A percentile compares a stretch with the other conserved stretches of the same genome.
phyloP scores from a whole-genome alignment of 192 early-diverging fungal species.

The Backusella psychrophila region DNA sequence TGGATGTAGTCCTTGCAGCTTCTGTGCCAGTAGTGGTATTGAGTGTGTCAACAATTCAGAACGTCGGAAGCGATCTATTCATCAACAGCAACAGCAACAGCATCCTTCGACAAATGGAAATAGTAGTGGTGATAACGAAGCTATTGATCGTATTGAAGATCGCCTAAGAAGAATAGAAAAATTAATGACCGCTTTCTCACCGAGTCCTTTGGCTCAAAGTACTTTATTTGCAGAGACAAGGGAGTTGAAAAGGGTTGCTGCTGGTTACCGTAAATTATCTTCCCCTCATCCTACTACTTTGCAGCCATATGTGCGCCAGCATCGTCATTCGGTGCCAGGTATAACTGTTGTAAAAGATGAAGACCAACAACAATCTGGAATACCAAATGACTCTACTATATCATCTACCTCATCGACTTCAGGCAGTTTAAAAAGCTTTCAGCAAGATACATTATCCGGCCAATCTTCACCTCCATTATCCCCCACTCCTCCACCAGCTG shows the following conservation, averaged over 20 bases:
- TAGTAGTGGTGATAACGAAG: slow-evolving; percentile 19
- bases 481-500: not conserved
- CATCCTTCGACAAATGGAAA: not conserved
- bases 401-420: not conserved
- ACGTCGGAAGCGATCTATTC: slow-evolving; percentile 23
- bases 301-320: not conserved
- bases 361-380: not conserved
- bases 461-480: slow-evolving; percentile 10
- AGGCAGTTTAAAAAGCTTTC: not conserved
- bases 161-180: slow-evolving; percentile 32
- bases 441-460: not conserved
- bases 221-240: not conserved
- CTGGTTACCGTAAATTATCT: slow-evolving; percentile 2
- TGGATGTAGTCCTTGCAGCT: slow-evolving; percentile 38
- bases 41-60: slow-evolving; percentile 41
- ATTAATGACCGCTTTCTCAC: slow-evolving; percentile 30
- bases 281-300: not conserved
- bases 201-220: slow-evolving; percentile 25
- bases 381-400: not conserved
- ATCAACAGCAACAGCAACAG: not conserved
- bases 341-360: slow-evolving; percentile 15
- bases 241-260: not conserved
- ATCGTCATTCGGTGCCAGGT: slow-evolving; percentile 27
- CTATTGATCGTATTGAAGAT: slow-evolving; percentile 38
- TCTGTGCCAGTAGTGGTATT: slow-evolving; percentile 29